These are phyloP conservation scores for Terfezia boudieri DNA, from an alignment of 495 filamentous ascomycete species.

Conservation along the genomic window DNA sequence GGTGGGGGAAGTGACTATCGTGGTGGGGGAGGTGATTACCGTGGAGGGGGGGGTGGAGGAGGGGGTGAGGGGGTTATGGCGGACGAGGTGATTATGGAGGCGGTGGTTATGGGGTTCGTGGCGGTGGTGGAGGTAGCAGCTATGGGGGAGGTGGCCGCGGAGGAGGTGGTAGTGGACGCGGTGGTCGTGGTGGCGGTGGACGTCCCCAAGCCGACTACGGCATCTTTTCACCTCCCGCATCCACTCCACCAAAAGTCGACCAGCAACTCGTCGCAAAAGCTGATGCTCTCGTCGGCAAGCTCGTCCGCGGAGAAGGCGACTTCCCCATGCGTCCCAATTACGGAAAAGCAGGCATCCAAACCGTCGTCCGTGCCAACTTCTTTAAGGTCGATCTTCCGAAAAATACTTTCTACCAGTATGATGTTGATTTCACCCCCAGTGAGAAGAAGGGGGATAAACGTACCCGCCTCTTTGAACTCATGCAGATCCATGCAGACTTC, in stretches of 20 bases:
- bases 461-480: conserved; percentile 28
- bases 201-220: not conserved
- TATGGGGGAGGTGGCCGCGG: not conserved
- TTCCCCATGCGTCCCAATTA: conserved; percentile 35
- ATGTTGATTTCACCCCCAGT: conserved; percentile 20
- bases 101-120: not conserved
- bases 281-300: not conserved
- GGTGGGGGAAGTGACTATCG: conserved; percentile 3
- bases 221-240: not conserved
- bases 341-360: conserved; percentile 28
- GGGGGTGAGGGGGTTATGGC: conserved; percentile 4
- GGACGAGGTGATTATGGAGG: not conserved
- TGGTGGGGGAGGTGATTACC: not conserved
- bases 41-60: too few species aligned
- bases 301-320: conserved; percentile 1
- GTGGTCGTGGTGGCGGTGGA: conserved; percentile 4
- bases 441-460: conserved; percentile 30
- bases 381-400: conserved; percentile 28
- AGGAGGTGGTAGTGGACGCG: not conserved
- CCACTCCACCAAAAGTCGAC: not conserved
- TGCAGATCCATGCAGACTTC: conserved; percentile 19
- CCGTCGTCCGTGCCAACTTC: conserved; percentile 42
- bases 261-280: not conserved
- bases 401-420: conserved; percentile 21
- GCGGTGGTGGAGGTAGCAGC: conserved; percentile 1